Base-by-base conservation (phyloP, 139 green algal genomes). In the Tetradesmus lagerheimii region DNA sequence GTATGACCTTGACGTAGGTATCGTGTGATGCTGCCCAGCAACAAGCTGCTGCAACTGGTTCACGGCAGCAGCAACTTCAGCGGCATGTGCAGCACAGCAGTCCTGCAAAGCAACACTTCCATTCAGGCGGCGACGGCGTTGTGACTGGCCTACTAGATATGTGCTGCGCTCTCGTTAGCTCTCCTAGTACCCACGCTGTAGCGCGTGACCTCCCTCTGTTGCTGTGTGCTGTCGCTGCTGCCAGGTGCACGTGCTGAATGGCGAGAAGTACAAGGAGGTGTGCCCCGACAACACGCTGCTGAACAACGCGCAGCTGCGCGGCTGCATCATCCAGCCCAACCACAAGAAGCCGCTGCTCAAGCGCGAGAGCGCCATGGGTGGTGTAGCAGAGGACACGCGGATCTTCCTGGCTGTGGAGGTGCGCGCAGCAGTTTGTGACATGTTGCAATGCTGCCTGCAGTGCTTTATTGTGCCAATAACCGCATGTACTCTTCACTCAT, bases 261-360 rank as follows among this genome's bases (percentile, higher is more conserved):
- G 94, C n/a, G 94, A 96, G 89, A 96, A 94, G 91, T 96, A 96
- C 91, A 91, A 91, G 66, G 94, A 96, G 92, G 87, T 96, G 15
- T 96, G 94, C 67, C 92, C 94, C 3, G 93, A 95, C 83, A 94
- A 94, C 90, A 94, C 90, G 43, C 90, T 95, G 50, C 92, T 95
- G 20, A 90, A 86, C 31, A 87, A 87, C 79, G 41, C n/a, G 35
- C 85, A 93, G 89, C 89, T 95, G 79, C 82, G 86, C 31, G 85
- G 43, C 25, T 95, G 93, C 89, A 89, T 95, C 67, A 94, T 95
- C 62, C 78, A 64, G 43, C 80, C 82, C 18, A 89, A 94, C 86
- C 90, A 94, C 80, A 93, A 89, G 11, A 94, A 94, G 91, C 92
- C 94, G 76, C 90, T 96, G 90, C 89, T 96, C 45, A 89, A 92